Conservation (phyloP, 1,284 basidiomycete genomes). For the Pseudozyma tsukubaensis region DNA sequence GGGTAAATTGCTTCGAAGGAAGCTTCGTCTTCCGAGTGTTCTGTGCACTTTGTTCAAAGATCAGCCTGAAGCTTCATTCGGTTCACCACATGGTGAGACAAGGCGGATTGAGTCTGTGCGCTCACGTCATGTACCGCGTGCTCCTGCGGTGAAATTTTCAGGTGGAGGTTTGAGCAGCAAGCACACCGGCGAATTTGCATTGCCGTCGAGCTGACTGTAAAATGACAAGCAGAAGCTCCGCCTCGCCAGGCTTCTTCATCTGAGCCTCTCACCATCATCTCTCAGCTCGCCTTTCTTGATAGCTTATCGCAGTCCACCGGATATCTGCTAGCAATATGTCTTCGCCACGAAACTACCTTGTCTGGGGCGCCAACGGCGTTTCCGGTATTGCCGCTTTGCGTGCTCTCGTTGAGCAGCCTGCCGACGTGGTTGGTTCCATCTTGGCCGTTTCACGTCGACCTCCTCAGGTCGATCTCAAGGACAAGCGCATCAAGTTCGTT, state of each 20-base stretch:
- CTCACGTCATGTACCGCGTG: slow-evolving; percentile 12
- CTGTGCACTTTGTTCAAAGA: no score
- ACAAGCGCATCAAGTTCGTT: slow-evolving; percentile 41
- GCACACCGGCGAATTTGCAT: slow-evolving; percentile 6
- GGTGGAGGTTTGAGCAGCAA: neutral
- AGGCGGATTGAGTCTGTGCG: neutral
- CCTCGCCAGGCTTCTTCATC: no score
- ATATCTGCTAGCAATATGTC: slow-evolving; percentile 9
- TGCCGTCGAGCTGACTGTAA: slow-evolving; percentile 2
- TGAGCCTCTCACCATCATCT: no score
- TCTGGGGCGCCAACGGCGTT: slow-evolving; percentile 47
- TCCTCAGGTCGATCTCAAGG: slow-evolving; percentile 39
- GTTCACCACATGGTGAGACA: no score
- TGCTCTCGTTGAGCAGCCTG: slow-evolving; percentile 40
- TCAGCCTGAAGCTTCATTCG: no score
- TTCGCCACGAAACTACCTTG: slow-evolving; percentile 34
- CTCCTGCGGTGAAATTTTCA: neutral
- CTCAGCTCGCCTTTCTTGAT: neutral
- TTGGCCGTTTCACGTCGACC: slow-evolving; percentile 40
- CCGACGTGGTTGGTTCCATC: slow-evolving; percentile 16
- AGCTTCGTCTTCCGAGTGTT: no score
- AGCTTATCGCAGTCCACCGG: neutral
- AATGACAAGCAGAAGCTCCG: no score
- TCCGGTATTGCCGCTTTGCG: slow-evolving; percentile 40
- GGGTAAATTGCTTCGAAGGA: no score